These are phyloP conservation scores for Hydnomerulius pinastri DNA, from an alignment of 768 basidiomycete genomes.

Conservation along the genomic window DNA sequence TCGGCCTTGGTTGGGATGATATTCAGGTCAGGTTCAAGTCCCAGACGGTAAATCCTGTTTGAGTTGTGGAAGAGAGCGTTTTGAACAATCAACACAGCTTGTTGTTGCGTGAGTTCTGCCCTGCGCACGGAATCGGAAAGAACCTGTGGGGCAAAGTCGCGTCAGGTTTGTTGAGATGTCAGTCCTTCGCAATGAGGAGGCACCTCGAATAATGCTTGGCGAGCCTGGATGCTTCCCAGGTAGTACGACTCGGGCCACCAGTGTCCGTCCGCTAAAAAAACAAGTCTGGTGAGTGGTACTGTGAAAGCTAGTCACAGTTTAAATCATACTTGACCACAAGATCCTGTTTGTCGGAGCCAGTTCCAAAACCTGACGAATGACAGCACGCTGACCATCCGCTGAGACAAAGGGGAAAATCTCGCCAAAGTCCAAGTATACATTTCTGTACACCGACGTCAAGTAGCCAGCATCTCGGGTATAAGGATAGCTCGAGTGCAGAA, in stretches of 20 bases:
- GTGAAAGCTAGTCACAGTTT: background rate
- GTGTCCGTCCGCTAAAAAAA: conserved; percentile 21
- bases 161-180: conserved; percentile 48
- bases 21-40: conserved; percentile 37
- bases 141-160: conserved; percentile 58
- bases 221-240: conserved; percentile 63
- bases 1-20: too few relatives aligned
- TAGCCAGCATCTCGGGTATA: conserved; percentile 80
- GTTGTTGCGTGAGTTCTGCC: conserved; percentile 53
- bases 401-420: conserved; percentile 75
- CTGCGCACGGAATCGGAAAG: conserved; percentile 49
- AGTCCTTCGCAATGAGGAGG: conserved; percentile 4
- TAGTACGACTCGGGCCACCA: conserved; percentile 81
- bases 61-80: conserved; percentile 68
- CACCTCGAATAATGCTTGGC: conserved; percentile 62
- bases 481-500: conserved; percentile 79
- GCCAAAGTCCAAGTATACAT: conserved; percentile 81
- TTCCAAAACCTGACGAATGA: conserved; percentile 67
- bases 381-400: conserved; percentile 56
- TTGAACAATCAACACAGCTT: conserved; percentile 56
- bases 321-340: conserved; percentile 71
- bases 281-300: background rate
- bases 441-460: conserved; percentile 66
- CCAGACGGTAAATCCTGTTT: conserved; percentile 61
- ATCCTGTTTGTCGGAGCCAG: conserved; percentile 77